Base-by-base conservation (phyloP, 495 filamentous ascomycete species). In the Penicillium manginii region DNA sequence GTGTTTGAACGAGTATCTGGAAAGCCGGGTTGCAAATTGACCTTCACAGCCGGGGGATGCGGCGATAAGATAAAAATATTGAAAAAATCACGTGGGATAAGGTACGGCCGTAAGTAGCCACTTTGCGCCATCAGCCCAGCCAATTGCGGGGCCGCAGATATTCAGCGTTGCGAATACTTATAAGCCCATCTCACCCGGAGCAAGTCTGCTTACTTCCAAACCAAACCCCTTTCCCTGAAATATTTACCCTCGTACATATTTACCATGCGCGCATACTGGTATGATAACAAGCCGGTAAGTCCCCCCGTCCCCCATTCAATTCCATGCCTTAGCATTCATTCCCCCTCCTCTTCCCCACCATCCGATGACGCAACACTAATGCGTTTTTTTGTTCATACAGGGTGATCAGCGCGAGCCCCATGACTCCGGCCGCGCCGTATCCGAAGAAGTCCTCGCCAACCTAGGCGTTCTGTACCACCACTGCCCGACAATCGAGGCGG, bases 361-460 rank as follows among this genome's bases (percentile, higher is more conserved):
- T 31, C 14, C 10, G 26, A 46, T 49, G n/a, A 15, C 23, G n/a
- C 21, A 33, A n/a, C 45, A 33, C 55, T 39, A 56, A 50, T 22
- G n/a, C 19, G 19, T 52, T 56, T 17, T 71, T 51, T 46, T 43
- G 55, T 48, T 23, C n/a, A 14, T 55, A 63, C 62, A 96, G 91
- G 91, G 89, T 76, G 96, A 98, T 81, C 96, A 97, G 75, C 91
- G 96, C 62, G 84, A 88, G 50, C 84, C 90, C 60, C 94, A 98
- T 75, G 87, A 96, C 77, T 93, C 92, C 21, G 89, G 89, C 68
- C 84, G 83, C 57, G 67, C 77, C 15, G 81, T 96, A 48, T 67
- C 74, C 15, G 74, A 84, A 35, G 58, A 66, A 12, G 85, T 89
- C 59, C 88, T 98, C 52, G 71, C 78, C 52, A 76, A 79, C 35